phyloP scores from a whole-genome alignment of 1,284 basidiomycete species.

The Austroboletus niveus region DNA sequence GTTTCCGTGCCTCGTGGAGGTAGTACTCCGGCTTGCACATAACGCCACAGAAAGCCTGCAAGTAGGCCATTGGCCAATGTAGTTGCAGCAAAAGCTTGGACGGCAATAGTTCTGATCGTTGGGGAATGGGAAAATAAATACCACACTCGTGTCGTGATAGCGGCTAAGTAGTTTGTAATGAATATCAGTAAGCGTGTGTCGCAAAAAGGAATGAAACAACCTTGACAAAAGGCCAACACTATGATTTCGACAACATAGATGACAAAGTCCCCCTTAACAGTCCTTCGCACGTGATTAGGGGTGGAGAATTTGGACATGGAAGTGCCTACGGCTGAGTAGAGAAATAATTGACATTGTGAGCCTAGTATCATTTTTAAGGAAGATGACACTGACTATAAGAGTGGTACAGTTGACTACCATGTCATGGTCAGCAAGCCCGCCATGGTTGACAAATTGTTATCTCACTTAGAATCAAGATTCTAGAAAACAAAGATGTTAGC shows the following conservation, averaged over 20 bases:
- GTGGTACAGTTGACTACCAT: not conserved
- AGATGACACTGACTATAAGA: slow-evolving; percentile 3
- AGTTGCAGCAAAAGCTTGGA: slow-evolving; percentile 1
- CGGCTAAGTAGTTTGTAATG: slow-evolving; percentile 1
- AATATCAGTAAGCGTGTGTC: not conserved
- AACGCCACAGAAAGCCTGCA: not conserved
- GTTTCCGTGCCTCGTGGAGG: not conserved
- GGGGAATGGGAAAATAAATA: slow-evolving; percentile 17
- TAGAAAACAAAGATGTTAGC: not conserved
- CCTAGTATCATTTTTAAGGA: not conserved
- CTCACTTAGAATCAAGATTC: slow-evolving; percentile 10
- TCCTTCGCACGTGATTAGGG: slow-evolving; percentile 6
- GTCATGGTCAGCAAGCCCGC: not conserved
- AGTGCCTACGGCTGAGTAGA: slow-evolving; percentile 11
- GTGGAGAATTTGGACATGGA: not conserved
- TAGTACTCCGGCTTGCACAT: not conserved
- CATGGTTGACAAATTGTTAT: not conserved
- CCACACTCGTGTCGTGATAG: slow-evolving; percentile 23
- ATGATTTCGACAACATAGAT: slow-evolving; percentile 1
- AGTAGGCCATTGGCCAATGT: slow-evolving; percentile 1
- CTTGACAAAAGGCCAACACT: slow-evolving; percentile 11
- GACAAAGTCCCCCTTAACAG: not conserved
- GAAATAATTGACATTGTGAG: not conserved
- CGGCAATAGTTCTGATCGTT: slow-evolving; percentile 7
- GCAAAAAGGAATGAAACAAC: not conserved